Evolutionary conservation across 768 basidiomycete genomes (phyloP).

Genomic region (Russula vinacea): DNA sequence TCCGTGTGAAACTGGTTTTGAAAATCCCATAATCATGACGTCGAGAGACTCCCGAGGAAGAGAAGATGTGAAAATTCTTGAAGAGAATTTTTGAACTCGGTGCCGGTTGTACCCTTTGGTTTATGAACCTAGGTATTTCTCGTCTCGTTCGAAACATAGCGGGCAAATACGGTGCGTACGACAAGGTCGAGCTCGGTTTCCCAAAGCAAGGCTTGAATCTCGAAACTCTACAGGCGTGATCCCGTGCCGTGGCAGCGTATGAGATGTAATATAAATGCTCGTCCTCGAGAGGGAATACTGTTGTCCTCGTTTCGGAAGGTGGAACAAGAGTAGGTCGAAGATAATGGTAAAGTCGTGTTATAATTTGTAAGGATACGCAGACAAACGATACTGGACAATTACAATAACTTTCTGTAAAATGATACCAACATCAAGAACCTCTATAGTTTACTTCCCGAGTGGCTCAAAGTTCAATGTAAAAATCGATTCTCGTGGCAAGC

Average conservation of each 20-base stretch:
- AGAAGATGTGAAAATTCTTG: neutral
- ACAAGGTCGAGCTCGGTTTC: too few relatives aligned
- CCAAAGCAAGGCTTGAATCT: too few relatives aligned
- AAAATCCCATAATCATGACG: neutral
- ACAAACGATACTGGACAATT: too few relatives aligned
- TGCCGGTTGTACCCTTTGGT: neutral
- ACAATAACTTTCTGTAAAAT: neutral
- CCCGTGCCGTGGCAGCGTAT: neutral
- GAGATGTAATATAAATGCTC: neutral
- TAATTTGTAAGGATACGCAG: too few relatives aligned
- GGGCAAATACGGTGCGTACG: too few relatives aligned
- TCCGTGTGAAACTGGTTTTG: neutral
- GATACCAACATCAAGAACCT: neutral
- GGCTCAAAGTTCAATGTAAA: neutral
- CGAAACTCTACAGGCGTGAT: neutral
- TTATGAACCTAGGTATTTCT: neutral
- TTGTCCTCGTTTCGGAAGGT: too few relatives aligned
- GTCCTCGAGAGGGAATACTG: too few relatives aligned
- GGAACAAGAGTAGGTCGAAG: too few relatives aligned
- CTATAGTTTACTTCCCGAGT: neutral
- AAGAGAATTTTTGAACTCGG: neutral
- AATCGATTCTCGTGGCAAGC: neutral
- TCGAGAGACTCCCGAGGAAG: neutral
- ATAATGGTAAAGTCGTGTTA: too few relatives aligned
- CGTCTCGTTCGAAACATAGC: too few relatives aligned